Conservation (phyloP, 257 asterid species). For the Solanum chiquidenum region DNA sequence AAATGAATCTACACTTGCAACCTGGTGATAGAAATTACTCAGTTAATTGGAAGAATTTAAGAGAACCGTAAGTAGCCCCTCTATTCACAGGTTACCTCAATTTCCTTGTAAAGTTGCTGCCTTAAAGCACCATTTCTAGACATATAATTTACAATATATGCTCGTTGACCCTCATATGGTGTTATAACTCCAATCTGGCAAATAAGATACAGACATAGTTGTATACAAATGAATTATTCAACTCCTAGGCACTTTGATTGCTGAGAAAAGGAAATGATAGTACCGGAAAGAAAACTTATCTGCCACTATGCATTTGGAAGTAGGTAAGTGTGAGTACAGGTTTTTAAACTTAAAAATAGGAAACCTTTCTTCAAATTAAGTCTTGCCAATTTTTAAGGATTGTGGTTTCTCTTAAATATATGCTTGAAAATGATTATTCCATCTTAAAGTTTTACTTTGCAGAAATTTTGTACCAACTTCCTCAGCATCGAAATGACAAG, state of each 20-base stretch:
- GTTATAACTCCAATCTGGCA: constrained; percentile 93
- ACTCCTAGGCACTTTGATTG: background rate
- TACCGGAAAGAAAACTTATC: background rate
- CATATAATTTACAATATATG: constrained; percentile 95
- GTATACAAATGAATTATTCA: background rate
- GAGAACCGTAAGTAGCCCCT: background rate
- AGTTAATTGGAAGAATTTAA: background rate
- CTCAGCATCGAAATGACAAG: background rate
- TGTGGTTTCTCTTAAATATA: background rate
- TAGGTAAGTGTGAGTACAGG: background rate
- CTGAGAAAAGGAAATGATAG: background rate
- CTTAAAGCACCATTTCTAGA: constrained; percentile 92
- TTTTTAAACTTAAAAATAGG: background rate
- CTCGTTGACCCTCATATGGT: constrained; percentile 98
- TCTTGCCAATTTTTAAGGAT: background rate
- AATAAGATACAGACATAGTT: background rate
- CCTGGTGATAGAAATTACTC: constrained; percentile 38
- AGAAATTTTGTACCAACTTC: background rate
- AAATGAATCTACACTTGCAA: constrained; percentile 97
- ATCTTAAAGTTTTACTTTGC: background rate
- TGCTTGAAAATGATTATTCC: background rate
- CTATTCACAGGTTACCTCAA: constrained; percentile 48
- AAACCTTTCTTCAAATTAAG: background rate
- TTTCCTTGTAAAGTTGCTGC: constrained; percentile 97
- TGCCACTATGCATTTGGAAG: background rate